Percentiles rank a stretch among this genome's conserved stretches.
Evolutionary conservation across 2,329 filamentous ascomycete species (phyloP).

Genomic region (Claviceps paspali): DNA sequence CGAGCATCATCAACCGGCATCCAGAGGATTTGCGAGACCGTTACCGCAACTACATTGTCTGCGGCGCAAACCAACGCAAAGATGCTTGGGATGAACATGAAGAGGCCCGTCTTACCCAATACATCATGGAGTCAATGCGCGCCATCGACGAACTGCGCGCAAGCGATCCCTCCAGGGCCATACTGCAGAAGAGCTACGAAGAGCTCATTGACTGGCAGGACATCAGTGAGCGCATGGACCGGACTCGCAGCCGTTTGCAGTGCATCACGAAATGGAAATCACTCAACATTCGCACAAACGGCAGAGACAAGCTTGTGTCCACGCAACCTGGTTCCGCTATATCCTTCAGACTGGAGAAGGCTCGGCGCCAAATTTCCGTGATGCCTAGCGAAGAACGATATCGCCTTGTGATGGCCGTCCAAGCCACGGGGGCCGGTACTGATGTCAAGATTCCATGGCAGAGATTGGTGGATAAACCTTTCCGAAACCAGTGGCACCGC

Average conservation of each 20-base stretch:
- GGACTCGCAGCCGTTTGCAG: slow-evolving; percentile 48
- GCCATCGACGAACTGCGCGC: slow-evolving; percentile 26
- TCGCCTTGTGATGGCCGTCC: slow-evolving; percentile 27
- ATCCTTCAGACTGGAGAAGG: slow-evolving; percentile 28
- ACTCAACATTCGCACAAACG: slow-evolving; percentile 20
- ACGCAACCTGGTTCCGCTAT: slow-evolving; percentile 17
- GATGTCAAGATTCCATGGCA: slow-evolving; percentile 37
- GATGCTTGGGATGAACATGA: slow-evolving; percentile 47
- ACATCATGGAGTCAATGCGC: slow-evolving; percentile 37
- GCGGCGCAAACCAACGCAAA: slow-evolving; percentile 34
- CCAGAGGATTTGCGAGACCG: slow-evolving; percentile 53
- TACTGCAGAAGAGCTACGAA: slow-evolving; percentile 28
- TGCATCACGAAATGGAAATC: slow-evolving; percentile 53
- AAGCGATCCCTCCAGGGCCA: slow-evolving; percentile 16
- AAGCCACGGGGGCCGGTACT: slow-evolving; percentile 21
- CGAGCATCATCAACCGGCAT: slow-evolving; percentile 45
- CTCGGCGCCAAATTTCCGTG: slow-evolving; percentile 24
- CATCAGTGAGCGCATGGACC: slow-evolving; percentile 47
- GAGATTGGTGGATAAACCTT: slow-evolving; percentile 25
- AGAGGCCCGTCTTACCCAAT: slow-evolving; percentile 34
- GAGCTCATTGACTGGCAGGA: slow-evolving; percentile 48
- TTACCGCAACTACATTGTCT: slow-evolving; percentile 52
- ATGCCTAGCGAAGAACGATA: slow-evolving; percentile 31
- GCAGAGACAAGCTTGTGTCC: slow-evolving; percentile 19
- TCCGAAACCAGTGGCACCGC: slow-evolving; percentile 23